A percentile compares a stretch with the other conserved stretches of the same genome.
Conservation (phyloP, 176 grass and related monocot genomes). For the Phyllostachys edulis region DNA sequence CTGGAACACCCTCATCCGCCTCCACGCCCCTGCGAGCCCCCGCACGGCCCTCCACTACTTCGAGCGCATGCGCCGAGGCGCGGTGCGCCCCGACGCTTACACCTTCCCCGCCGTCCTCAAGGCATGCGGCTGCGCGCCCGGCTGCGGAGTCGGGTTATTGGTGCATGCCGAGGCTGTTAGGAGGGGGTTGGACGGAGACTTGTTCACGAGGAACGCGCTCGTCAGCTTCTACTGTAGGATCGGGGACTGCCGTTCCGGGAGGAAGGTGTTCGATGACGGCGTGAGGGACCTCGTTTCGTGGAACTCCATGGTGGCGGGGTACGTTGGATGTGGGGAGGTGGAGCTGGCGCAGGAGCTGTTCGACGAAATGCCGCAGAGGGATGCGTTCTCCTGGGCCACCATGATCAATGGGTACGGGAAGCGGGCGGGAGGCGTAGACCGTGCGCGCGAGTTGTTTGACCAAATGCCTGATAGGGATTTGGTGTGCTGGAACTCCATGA, state of each 20-base stretch:
- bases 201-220: constrained; percentile 55
- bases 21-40: constrained; percentile 33
- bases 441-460: constrained; percentile 62
- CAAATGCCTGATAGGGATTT: constrained; percentile 52
- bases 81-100: constrained; percentile 50
- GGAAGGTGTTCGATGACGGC: constrained; percentile 57
- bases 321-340: constrained; percentile 42
- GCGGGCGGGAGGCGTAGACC: constrained; percentile 38
- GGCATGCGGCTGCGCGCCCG: constrained; percentile 39
- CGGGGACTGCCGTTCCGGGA: constrained; percentile 37
- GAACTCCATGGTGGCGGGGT: constrained; percentile 68
- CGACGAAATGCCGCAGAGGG: constrained; percentile 52
- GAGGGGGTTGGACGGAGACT: constrained; percentile 40
- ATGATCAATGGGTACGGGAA: constrained; percentile 69
- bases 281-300: constrained; percentile 58
- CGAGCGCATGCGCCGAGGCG: constrained; percentile 44
- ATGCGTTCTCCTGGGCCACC: constrained; percentile 58
- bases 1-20: constrained; percentile 63
- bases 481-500: constrained; percentile 78
- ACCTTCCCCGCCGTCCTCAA: constrained; percentile 69
- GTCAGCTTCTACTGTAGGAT: constrained; percentile 57
- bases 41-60: constrained; percentile 42
- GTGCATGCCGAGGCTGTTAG: constrained; percentile 54
- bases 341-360: constrained; percentile 54
- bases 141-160: constrained; percentile 5